Evolutionary conservation across 257 asterid species (phyloP).

Genomic region (Solanum medicagineum): DNA sequence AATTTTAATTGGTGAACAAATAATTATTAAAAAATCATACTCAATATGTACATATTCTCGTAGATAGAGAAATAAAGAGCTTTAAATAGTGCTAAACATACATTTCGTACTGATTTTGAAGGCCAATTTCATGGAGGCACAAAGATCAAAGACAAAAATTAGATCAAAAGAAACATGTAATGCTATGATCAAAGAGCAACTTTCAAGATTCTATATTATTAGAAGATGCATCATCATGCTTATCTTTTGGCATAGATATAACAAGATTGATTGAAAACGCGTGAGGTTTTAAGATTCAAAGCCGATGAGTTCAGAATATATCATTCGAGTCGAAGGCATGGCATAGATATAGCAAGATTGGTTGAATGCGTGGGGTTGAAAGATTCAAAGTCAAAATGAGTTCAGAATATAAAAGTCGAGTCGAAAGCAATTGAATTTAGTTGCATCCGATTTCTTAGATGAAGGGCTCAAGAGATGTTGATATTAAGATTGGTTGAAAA

Average conservation of each 20-base stretch:
- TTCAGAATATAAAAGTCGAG: too few species aligned
- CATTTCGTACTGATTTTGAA: neutral
- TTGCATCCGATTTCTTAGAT: neutral
- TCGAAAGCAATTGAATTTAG: neutral
- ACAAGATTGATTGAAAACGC: neutral
- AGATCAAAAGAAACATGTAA: neutral
- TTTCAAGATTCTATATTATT: conserved; percentile 22
- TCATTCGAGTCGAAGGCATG: neutral
- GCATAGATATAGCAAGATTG: conserved; percentile 13
- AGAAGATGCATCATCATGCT: conserved; percentile 23
- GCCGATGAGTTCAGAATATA: neutral
- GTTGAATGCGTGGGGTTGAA: too few species aligned
- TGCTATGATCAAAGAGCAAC: conserved; percentile 11
- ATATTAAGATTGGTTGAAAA: neutral
- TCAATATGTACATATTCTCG: neutral
- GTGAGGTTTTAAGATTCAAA: neutral
- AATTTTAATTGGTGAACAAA: neutral
- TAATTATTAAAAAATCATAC: neutral
- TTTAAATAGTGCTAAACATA: neutral
- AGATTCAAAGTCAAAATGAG: too few species aligned
- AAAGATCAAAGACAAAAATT: neutral
- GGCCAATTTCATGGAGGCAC: neutral
- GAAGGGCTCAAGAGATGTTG: neutral
- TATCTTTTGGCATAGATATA: conserved; percentile 22
- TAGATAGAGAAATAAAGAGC: neutral